These are phyloP conservation scores for Neophaeococcomyces aloes DNA, from an alignment of 2,329 filamentous ascomycete species.

Conservation along the genomic window DNA sequence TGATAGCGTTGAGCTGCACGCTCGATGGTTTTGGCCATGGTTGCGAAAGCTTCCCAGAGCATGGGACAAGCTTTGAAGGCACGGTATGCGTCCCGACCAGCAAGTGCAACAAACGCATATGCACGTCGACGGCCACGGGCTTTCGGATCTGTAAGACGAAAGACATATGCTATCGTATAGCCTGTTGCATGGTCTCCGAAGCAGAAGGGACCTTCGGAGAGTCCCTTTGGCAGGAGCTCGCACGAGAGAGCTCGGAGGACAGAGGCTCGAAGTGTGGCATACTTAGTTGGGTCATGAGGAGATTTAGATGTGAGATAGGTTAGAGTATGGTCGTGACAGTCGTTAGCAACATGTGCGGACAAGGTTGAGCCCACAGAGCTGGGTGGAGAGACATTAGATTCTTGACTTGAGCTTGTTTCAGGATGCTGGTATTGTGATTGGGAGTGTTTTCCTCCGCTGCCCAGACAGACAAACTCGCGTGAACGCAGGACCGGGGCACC, in stretches of 20 bases:
- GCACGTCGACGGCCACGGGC: constrained; percentile 46
- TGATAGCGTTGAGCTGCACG: constrained; percentile 35
- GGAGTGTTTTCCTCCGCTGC: constrained; percentile 15
- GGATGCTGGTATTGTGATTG: background rate
- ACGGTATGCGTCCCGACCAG: constrained; percentile 41
- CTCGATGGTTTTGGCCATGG: constrained; percentile 44
- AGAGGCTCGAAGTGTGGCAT: constrained; percentile 46
- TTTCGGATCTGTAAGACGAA: constrained; percentile 48
- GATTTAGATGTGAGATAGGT: constrained; percentile 50
- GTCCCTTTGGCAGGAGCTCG: constrained; percentile 45
- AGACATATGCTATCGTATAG: constrained; percentile 51
- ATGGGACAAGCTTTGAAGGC: constrained; percentile 38
- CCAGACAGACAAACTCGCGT: constrained; percentile 43
- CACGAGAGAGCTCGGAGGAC: constrained; percentile 49
- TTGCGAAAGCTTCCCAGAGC: constrained; percentile 45
- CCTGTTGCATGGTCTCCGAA: constrained; percentile 47
- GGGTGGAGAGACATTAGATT: constrained; percentile 29
- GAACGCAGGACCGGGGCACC: constrained; percentile 47
- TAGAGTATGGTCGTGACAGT: constrained; percentile 45
- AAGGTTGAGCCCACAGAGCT: constrained; percentile 29
- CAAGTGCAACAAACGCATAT: constrained; percentile 48
- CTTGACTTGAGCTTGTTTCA: constrained; percentile 21
- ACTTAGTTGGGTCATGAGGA: constrained; percentile 43
- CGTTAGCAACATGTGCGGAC: constrained; percentile 17
- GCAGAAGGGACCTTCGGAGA: constrained; percentile 47